phyloP scores from a whole-genome alignment of 2,329 filamentous ascomycete genomes.

The Stemphylium lycopersici region DNA sequence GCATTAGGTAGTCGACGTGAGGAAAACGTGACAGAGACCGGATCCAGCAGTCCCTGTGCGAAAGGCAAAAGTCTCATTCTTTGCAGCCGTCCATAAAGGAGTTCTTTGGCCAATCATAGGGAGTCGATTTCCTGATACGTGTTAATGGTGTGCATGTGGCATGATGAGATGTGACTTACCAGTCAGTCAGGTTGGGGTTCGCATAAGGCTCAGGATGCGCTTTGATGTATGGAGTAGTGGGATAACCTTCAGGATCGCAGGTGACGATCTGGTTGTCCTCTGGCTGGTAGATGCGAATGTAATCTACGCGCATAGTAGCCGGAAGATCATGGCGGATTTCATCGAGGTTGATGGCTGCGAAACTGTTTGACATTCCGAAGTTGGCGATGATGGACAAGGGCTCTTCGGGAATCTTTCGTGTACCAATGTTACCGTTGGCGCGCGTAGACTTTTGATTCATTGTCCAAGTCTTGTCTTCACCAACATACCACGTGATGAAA shows the following conservation, averaged over 20 bases:
- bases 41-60: constrained; percentile 25
- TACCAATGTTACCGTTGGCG: constrained; percentile 72
- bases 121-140: constrained; percentile 52
- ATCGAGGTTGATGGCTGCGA: constrained; percentile 65
- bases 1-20: constrained; percentile 32
- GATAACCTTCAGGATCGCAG: constrained; percentile 71
- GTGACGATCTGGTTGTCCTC: constrained; percentile 63
- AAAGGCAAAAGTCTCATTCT: constrained; percentile 16
- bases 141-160: constrained; percentile 13
- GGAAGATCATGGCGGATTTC: constrained; percentile 62
- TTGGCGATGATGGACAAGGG: constrained; percentile 72
- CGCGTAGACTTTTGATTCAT: constrained; percentile 65
- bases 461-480: constrained; percentile 68
- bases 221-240: constrained; percentile 70
- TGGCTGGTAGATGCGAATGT: constrained; percentile 73
- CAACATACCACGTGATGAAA: constrained; percentile 72
- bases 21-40: constrained; percentile 18
- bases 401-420: constrained; percentile 68
- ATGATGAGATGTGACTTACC: constrained; percentile 54
- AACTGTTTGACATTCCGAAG: constrained; percentile 72
- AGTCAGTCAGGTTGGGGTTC: constrained; percentile 68
- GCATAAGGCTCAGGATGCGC: constrained; percentile 66
- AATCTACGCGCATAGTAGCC: constrained; percentile 71
- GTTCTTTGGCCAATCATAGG: constrained; percentile 67
- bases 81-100: constrained; percentile 64